Base-by-base conservation (phyloP, 2,329 filamentous ascomycete genomes). In the Colletotrichum phormii region DNA sequence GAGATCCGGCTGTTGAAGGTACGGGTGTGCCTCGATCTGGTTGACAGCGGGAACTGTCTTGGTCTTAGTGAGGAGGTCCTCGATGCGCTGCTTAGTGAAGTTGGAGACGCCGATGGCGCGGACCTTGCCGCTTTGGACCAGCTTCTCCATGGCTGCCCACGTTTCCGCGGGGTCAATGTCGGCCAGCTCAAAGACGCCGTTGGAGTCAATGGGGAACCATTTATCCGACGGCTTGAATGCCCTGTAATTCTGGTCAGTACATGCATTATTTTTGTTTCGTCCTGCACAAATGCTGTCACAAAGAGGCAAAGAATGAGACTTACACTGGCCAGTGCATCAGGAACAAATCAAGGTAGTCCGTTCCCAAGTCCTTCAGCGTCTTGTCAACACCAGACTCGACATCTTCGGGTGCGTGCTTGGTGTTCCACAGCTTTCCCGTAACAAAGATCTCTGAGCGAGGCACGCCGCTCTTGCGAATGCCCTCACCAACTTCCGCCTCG, bases 11-110 rank as follows among this genome's bases (percentile, higher is more conserved):
- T 90, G 91, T 79, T 92, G 91, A 12, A 93, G 85, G 77, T 92
- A 92, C 2, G 91, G 90, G 79, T 93, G 91, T 64, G 90, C 90
- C 79, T 93, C 91, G 75, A 93, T 90, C 82, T 93, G 91, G 81
- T 93, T 93, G 76, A 88, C 87, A 2, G 89, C 89, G 1, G 91
- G 91, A 1, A 84, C 82, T 12, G 90, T 84, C 51, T 82, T 86
- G n/a, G 88, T 87, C 76, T 88, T 87, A 62, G 78, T 68, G 24
- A 87, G 78, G 54, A 88, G 79, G n/a, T 82, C 76, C 76, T 86
- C 80, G 24, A 88, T 79, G 22, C 80, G 80, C 8, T 78, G 73
- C 59, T 82, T 79, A 26, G 83, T 86, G 79, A 86, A 88, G 81
- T 89, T 89, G 77, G 84, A 87, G 46, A 89, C 85, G 61, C 87